These are phyloP conservation scores for Scolecobasidium constrictum DNA, from an alignment of 2,329 filamentous ascomycete species.

Conservation along the genomic window DNA sequence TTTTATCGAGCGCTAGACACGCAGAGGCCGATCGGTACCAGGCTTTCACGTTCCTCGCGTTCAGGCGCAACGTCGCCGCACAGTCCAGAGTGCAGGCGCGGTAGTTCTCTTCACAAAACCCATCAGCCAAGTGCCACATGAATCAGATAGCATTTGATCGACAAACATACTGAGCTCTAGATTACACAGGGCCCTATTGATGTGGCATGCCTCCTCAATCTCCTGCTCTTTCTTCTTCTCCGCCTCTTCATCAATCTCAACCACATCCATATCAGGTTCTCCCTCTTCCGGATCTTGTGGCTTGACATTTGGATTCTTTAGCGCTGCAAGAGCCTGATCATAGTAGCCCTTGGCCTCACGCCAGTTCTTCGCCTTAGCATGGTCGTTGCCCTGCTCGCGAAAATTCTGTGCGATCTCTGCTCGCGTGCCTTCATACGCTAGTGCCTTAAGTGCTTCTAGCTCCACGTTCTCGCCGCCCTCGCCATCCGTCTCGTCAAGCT, in stretches of 20 bases:
- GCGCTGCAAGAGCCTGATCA: slow-evolving; percentile 66
- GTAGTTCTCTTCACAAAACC: slow-evolving; percentile 55
- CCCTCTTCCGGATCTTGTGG: slow-evolving; percentile 22
- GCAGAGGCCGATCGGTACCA: slow-evolving; percentile 77
- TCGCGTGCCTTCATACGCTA: slow-evolving; percentile 87
- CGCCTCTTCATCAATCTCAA: slow-evolving; percentile 46
- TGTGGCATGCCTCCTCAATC: slow-evolving; percentile 65
- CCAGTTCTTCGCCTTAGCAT: slow-evolving; percentile 63
- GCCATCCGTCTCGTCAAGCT: slow-evolving; percentile 54
- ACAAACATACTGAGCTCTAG: slow-evolving; percentile 57
- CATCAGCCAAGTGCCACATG: not conserved
- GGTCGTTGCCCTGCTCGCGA: slow-evolving; percentile 87
- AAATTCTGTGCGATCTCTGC: slow-evolving; percentile 75
- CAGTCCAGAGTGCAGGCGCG: slow-evolving; percentile 79
- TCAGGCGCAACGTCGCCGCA: slow-evolving; percentile 65
- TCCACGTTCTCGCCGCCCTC: slow-evolving; percentile 65
- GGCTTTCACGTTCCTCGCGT: slow-evolving; percentile 76
- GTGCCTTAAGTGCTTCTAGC: slow-evolving; percentile 75
- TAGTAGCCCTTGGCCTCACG: slow-evolving; percentile 86
- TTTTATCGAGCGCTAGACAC: slow-evolving; percentile 65
- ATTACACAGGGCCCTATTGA: slow-evolving; percentile 85
- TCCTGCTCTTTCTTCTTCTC: slow-evolving; percentile 49
- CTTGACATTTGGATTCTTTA: slow-evolving; percentile 25
- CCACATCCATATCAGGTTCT: slow-evolving; percentile 33
- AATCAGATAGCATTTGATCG: not conserved